Evolutionary conservation across 176 grass and related monocot genomes (phyloP).

Genomic region (Carex parvula): DNA sequence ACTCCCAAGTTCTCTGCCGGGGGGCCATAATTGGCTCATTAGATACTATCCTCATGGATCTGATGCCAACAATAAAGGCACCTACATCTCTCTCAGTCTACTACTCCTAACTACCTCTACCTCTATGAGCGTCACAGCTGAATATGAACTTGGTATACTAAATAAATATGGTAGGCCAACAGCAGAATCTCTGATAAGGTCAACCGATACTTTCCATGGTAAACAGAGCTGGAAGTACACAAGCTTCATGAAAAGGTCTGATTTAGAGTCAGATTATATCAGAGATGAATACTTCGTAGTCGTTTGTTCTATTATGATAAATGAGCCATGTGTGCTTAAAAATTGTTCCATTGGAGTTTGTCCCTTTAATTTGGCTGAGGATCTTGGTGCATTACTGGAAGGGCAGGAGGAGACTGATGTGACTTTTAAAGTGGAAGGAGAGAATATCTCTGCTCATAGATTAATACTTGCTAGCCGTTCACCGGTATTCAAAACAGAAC

Average conservation of each 20-base stretch:
- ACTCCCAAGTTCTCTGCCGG: slow-evolving; percentile 21
- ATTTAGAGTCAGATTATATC: slow-evolving; percentile 31
- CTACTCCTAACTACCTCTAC: background rate
- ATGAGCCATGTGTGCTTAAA: background rate
- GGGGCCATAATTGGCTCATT: slow-evolving; percentile 24
- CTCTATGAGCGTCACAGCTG: background rate
- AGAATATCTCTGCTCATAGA: slow-evolving; percentile 25
- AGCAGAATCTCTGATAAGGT: background rate
- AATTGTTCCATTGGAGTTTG: background rate
- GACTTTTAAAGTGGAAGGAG: slow-evolving; percentile 27
- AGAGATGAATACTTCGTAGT: slow-evolving; percentile 25
- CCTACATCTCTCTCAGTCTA: slow-evolving; percentile 4
- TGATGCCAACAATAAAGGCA: background rate
- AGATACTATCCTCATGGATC: slow-evolving; percentile 26
- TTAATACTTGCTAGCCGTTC: slow-evolving; percentile 31
- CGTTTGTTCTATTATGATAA: slow-evolving; percentile 20
- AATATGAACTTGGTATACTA: background rate
- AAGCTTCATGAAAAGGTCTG: background rate
- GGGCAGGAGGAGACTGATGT: slow-evolving; percentile 5
- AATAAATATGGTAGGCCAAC: background rate
- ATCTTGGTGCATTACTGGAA: slow-evolving; percentile 6
- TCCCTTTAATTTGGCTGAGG: background rate
- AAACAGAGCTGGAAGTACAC: background rate
- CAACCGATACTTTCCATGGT: background rate
- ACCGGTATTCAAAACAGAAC: slow-evolving; percentile 29